Evolutionary conservation across 768 basidiomycete species (phyloP), one percentile per base, ranked within the genome.

Genomic region (Daedaleopsis nitida): DNA sequence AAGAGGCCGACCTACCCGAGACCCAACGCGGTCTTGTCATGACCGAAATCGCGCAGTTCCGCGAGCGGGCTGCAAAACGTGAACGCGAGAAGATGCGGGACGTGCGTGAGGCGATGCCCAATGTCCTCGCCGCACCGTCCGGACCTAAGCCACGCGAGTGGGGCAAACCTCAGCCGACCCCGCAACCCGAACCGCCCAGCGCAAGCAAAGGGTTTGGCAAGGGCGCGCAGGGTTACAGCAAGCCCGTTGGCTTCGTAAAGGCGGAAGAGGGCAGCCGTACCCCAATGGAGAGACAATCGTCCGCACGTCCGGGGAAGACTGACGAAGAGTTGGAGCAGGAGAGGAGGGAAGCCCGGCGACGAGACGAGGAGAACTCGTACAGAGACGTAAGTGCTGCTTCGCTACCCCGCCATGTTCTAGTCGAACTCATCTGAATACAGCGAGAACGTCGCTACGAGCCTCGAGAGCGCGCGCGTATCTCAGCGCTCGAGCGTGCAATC

Each of bases 1-100:
- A 94, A 71, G 95, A 97, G 77, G 92, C 94, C 55, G 97, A 99
- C 71, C 84, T 99, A 45, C 96, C 97, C 23, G 97, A 99, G 77
- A 92, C 92, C 0, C 86, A 86, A 68, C 89, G 96, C 38, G 94
- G 91, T 6, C 87, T 95, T 56, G 95, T 98, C 62, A 92, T 98
- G 63, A 93, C 92, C 34, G 95, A 98, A 72, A 99, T 99, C 62
- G 94, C 95, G 0, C 89, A 94, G 67, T 99, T 99, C 75, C 86
- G 97, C 60, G 95, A 98, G 75, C 86, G 92, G 21, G 92, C 95
- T 0, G 94, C 93, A 10, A 96, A 95, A 75, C 80, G 91, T 38
- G 94, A 96, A 70, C 84, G 91, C 19, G 94, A 96, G 74, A 95
- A 96, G 75, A 72, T 90, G 75, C 84, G 88, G 43, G 94, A 95